Conservation (phyloP, 2,329 filamentous ascomycete species). For the Myriosclerotinia scirpicola region DNA sequence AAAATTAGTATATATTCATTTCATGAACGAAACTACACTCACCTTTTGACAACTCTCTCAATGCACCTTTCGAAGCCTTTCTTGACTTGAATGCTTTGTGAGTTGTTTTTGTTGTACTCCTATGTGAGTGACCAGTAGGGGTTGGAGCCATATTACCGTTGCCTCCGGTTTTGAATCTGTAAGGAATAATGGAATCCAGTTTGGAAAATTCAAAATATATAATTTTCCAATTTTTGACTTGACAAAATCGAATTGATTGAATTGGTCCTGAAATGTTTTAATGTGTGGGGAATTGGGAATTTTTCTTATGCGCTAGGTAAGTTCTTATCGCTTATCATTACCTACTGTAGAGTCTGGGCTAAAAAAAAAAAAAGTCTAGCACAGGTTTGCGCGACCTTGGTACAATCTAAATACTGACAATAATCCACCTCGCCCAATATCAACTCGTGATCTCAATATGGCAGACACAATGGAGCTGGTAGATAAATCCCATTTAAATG, state of each 20-base stretch:
- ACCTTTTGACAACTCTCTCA: slow-evolving; percentile 88
- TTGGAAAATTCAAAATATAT: slow-evolving; percentile 41
- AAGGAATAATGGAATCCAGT: slow-evolving; percentile 73
- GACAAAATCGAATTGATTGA: slow-evolving; percentile 6
- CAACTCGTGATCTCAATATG: slow-evolving; percentile 20
- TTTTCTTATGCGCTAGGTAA: slow-evolving; percentile 28
- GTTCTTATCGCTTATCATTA: slow-evolving; percentile 24
- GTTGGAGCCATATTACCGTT: slow-evolving; percentile 69
- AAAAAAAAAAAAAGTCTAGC: slow-evolving; percentile 19
- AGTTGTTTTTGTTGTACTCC: slow-evolving; percentile 83
- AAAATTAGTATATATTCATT: slow-evolving; percentile 25
- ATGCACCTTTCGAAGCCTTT: slow-evolving; percentile 82
- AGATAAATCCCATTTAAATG: slow-evolving; percentile 46
- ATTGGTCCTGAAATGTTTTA: slow-evolving; percentile 11
- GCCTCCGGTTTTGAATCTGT: slow-evolving; percentile 80
- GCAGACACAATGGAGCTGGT: slow-evolving; percentile 28
- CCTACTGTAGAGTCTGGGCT: slow-evolving; percentile 17
- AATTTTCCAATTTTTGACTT: slow-evolving; percentile 14
- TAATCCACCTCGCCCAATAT: background rate
- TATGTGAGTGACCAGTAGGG: slow-evolving; percentile 75
- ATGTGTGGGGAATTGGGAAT: slow-evolving; percentile 11
- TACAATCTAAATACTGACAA: background rate
- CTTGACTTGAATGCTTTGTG: slow-evolving; percentile 93
- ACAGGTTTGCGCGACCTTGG: slow-evolving; percentile 8
- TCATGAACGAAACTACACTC: slow-evolving; percentile 20